A percentile compares a stretch with the other conserved stretches of the same genome.
phyloP scores from a whole-genome alignment of 1,139 yeast genomes.

The Blastobotrys illinoisensis region DNA sequence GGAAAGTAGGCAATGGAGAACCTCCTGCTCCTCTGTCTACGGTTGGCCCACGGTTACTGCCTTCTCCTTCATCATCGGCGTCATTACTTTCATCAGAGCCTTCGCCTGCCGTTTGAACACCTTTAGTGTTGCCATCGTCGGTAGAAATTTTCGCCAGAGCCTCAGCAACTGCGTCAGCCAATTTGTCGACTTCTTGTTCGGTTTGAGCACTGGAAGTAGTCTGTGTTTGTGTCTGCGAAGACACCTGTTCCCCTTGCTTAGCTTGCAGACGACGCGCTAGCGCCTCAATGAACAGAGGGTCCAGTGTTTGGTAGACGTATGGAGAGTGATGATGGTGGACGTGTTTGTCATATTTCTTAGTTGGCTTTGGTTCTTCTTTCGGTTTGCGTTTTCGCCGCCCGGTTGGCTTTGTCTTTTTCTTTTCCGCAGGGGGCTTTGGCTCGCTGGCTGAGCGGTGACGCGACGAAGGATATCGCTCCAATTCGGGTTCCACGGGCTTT shows the following conservation, averaged over 20 bases:
- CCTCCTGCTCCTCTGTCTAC: slow-evolving; percentile 3
- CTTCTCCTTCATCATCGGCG: not conserved
- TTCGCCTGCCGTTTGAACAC: slow-evolving; percentile 9
- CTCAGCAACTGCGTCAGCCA: slow-evolving; percentile 7
- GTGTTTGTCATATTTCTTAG: slow-evolving; percentile 5
- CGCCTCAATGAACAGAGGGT: slow-evolving; percentile 22
- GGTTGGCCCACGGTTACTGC: not conserved
- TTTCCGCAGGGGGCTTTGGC: slow-evolving; percentile 1
- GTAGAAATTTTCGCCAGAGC: slow-evolving; percentile 9
- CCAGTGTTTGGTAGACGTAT: slow-evolving; percentile 13
- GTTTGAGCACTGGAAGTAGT: slow-evolving; percentile 20
- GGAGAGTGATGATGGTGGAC: slow-evolving; percentile 14
- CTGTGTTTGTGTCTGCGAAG: slow-evolving; percentile 10
- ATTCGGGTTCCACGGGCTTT: slow-evolving; percentile 3
- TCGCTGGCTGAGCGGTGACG: slow-evolving; percentile 1
- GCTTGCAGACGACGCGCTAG: slow-evolving; percentile 12
- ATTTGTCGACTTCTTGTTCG: slow-evolving; percentile 10
- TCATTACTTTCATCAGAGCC: not conserved
- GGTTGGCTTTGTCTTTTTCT: not conserved
- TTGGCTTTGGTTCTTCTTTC: slow-evolving; percentile 1
- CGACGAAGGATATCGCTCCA: slow-evolving; percentile 1
- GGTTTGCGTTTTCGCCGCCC: slow-evolving; percentile 1
- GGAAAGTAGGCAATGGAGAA: not conserved
- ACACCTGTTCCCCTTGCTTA: slow-evolving; percentile 1
- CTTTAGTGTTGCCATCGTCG: slow-evolving; percentile 13